phyloP scores from a whole-genome alignment of 441 rosid species.

The Eugenia klotzschiana region DNA sequence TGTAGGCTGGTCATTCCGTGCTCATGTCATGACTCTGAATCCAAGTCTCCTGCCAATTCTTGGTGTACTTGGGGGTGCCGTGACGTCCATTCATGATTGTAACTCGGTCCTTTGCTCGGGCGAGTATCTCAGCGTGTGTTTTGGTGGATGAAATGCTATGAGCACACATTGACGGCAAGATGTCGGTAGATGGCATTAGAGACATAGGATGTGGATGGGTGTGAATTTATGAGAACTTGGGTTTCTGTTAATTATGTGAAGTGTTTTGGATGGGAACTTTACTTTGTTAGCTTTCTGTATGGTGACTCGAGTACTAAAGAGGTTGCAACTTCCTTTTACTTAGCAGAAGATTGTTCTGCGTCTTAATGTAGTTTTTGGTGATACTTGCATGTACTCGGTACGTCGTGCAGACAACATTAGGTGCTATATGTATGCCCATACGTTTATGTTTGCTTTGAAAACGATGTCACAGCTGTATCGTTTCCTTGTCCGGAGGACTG shows the following conservation, averaged over 20 bases:
- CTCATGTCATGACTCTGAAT: background rate
- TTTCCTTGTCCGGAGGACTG: slow-evolving; percentile 44
- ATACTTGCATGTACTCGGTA: background rate
- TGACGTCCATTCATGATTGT: background rate
- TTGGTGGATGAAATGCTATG: background rate
- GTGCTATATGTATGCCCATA: background rate
- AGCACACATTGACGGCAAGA: too few relatives aligned
- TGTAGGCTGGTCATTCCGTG: background rate
- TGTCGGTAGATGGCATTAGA: background rate
- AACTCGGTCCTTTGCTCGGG: background rate
- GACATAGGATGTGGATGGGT: background rate
- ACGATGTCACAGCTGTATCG: slow-evolving; percentile 16
- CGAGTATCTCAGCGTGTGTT: background rate
- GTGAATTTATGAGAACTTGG: background rate
- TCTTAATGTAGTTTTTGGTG: background rate
- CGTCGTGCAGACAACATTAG: background rate
- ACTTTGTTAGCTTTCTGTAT: background rate
- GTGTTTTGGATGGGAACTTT: background rate
- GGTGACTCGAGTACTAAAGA: background rate
- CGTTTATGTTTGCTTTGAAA: background rate
- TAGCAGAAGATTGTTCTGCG: background rate
- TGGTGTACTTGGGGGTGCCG: background rate
- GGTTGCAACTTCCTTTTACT: background rate
- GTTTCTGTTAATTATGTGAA: background rate
- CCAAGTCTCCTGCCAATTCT: background rate